These are phyloP conservation scores for Aspergillus affinis DNA, from an alignment of 495 filamentous ascomycete genomes.

Conservation along the genomic window DNA sequence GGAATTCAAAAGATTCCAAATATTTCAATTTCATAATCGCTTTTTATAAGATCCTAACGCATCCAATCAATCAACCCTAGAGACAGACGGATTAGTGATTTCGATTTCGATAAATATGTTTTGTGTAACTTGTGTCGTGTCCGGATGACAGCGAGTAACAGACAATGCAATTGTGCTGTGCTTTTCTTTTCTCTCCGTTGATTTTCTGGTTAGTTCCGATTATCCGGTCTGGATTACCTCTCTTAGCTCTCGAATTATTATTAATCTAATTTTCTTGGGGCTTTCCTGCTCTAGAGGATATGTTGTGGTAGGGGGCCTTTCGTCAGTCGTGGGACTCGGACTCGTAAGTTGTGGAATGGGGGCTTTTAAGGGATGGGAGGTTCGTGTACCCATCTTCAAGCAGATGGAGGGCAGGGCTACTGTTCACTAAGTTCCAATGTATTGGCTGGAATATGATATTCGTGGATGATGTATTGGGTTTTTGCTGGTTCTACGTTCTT, in stretches of 20 bases:
- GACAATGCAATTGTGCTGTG: not conserved
- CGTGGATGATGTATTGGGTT: not conserved
- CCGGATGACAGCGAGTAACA: not conserved
- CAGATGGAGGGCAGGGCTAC: not conserved
- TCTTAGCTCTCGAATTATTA: too few species aligned
- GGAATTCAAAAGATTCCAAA: too few species aligned
- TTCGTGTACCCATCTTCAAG: not conserved
- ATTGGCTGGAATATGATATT: too few species aligned
- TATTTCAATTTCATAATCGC: too few species aligned
- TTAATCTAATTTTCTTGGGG: too few species aligned
- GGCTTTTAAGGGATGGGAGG: not conserved
- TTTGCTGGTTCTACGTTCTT: not conserved
- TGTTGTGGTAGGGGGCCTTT: not conserved
- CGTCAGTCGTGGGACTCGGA: not conserved
- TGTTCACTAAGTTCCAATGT: too few species aligned
- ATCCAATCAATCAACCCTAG: too few species aligned
- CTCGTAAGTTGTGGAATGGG: not conserved
- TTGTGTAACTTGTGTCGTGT: not conserved
- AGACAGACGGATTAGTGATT: too few species aligned
- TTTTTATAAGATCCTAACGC: too few species aligned
- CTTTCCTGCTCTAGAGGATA: not conserved
- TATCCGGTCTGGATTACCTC: too few species aligned
- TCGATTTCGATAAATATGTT: not conserved
- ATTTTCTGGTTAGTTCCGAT: too few species aligned
- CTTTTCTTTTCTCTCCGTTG: not conserved